phyloP scores from a whole-genome alignment of 1,139 yeast genomes.

The Ashbya aceris region DNA sequence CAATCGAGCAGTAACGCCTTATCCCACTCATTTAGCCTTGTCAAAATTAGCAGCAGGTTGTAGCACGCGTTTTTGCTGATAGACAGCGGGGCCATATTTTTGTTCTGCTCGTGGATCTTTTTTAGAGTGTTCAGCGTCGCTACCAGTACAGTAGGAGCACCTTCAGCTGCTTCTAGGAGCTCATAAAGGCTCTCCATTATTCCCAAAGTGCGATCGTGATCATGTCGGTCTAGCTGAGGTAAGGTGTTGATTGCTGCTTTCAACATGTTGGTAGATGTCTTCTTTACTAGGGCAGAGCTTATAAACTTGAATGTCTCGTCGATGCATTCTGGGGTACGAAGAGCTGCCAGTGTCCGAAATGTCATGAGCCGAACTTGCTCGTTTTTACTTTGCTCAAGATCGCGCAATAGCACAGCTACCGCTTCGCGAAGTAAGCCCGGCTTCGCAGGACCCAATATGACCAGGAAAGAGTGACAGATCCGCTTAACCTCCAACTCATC shows the following conservation, averaged over 20 bases:
- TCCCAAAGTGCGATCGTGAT: constrained; percentile 36
- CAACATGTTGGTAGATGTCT: constrained; percentile 43
- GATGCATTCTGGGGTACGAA: constrained; percentile 46
- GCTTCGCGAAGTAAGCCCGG: constrained; percentile 50
- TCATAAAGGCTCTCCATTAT: constrained; percentile 41
- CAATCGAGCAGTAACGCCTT: constrained; percentile 65
- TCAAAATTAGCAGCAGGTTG: constrained; percentile 17
- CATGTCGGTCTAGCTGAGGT: constrained; percentile 56
- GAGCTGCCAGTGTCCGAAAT: constrained; percentile 52
- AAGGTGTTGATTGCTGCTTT: constrained; percentile 64
- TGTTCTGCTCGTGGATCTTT: constrained; percentile 49
- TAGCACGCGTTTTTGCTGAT: constrained; percentile 17
- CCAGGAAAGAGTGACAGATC: constrained; percentile 53
- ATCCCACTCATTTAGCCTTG: constrained; percentile 57
- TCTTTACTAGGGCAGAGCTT: constrained; percentile 2
- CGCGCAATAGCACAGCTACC: constrained; percentile 47
- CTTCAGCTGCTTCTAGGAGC: constrained; percentile 50
- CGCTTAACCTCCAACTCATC: constrained; percentile 63
- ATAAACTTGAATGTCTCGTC: constrained; percentile 37
- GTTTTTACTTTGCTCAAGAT: constrained; percentile 35
- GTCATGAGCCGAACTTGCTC: constrained; percentile 45
- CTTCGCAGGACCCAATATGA: constrained; percentile 50
- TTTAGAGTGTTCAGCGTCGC: constrained; percentile 64
- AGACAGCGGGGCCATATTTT: constrained; percentile 28
- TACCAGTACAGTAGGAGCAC: constrained; percentile 55